phyloP scores from a whole-genome alignment of 331 rosid species.

The Rosa hybrid region DNA sequence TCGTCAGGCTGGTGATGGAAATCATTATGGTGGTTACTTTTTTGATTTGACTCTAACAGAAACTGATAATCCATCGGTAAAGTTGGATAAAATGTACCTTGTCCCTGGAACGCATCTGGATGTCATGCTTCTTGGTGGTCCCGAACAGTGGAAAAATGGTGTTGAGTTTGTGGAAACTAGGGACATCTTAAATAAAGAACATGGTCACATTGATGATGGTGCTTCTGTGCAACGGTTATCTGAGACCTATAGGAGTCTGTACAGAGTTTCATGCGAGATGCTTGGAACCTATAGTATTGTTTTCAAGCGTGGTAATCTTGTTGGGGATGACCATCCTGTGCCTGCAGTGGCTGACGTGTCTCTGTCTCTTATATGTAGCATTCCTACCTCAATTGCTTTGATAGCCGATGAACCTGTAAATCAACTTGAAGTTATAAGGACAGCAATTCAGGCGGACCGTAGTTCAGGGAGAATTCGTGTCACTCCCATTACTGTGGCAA shows the following conservation, averaged over 20 bases:
- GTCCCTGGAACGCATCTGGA: constrained; percentile 77
- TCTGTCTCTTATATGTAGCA: constrained; percentile 54
- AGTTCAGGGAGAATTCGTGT: constrained; percentile 48
- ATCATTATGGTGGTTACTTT: constrained; percentile 88
- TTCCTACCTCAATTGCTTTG: constrained; percentile 74
- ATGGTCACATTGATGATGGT: constrained; percentile 44
- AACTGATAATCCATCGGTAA: constrained; percentile 44
- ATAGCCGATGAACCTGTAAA: constrained; percentile 85
- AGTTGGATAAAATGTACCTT: constrained; percentile 63
- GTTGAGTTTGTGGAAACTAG: constrained; percentile 49
- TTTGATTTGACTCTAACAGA: constrained; percentile 61
- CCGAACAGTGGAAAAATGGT: constrained; percentile 68
- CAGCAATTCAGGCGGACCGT: constrained; percentile 71
- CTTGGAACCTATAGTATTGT: constrained; percentile 67
- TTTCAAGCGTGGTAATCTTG: constrained; percentile 84
- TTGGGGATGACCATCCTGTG: constrained; percentile 83
- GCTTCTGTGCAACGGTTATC: constrained; percentile 57
- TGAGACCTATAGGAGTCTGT: constrained; percentile 50
- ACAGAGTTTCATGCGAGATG: constrained; percentile 62
- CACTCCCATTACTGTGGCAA: constrained; percentile 77
- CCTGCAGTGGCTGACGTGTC: constrained; percentile 63
- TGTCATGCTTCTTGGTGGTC: constrained; percentile 77
- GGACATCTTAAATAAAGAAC: constrained; percentile 45
- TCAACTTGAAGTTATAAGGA: constrained; percentile 46
- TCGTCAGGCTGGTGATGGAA: constrained; percentile 75